phyloP scores from a whole-genome alignment of 352 stramenopile species.

The Phytopythium aichiense region DNA sequence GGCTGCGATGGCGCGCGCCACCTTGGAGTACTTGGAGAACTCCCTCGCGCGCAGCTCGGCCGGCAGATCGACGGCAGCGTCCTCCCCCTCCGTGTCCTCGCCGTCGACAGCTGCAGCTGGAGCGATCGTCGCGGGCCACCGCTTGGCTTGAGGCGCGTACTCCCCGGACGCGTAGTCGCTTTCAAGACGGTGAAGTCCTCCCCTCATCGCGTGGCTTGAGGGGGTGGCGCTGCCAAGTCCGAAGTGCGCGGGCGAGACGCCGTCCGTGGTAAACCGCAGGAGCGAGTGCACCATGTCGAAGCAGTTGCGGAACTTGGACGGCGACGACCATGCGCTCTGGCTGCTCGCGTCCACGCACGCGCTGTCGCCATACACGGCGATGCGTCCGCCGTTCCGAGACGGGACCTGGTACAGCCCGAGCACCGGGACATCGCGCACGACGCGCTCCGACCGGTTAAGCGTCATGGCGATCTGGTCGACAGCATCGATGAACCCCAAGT shows the following conservation, averaged over 20 bases:
- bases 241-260: conserved; percentile 9
- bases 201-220: too few species aligned
- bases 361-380: conserved; percentile 72
- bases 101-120: background rate
- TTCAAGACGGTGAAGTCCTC: background rate
- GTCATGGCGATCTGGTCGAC: conserved; percentile 45
- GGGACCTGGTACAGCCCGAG: conserved; percentile 68
- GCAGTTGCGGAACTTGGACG: conserved; percentile 44
- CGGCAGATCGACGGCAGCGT: background rate
- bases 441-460: conserved; percentile 43
- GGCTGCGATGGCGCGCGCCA: conserved; percentile 36
- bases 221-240: background rate
- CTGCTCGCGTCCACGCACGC: conserved; percentile 68
- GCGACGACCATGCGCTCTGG: conserved; percentile 17
- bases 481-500: conserved; percentile 52
- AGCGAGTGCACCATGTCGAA: conserved; percentile 60
- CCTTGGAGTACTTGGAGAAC: conserved; percentile 58
- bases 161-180: conserved; percentile 1
- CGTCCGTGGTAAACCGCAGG: conserved; percentile 55
- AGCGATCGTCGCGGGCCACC: conserved; percentile 4
- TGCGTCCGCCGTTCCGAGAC: conserved; percentile 51
- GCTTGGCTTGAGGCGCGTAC: background rate
- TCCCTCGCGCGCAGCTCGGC: conserved; percentile 10
- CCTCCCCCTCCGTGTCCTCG: background rate
- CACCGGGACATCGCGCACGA: conserved; percentile 36